A percentile compares a stretch with the other conserved stretches of the same genome.
Evolutionary conservation across 345 rosid species (phyloP).

Genomic region (Hibiscus mutabilis): DNA sequence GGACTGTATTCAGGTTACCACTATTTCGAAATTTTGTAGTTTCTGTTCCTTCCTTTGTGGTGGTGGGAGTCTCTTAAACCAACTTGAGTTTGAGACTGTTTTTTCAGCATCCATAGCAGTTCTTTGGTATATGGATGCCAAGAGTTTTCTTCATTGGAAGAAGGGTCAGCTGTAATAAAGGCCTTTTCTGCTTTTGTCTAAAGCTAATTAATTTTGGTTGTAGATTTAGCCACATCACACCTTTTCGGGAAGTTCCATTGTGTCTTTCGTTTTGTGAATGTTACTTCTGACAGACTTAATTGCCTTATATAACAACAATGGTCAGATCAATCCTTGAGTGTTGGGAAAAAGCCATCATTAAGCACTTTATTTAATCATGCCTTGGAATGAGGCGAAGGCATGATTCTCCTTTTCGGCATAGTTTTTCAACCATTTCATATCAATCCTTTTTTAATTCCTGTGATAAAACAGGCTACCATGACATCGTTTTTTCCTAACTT

Average conservation of each 20-base stretch:
- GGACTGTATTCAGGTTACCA: not conserved
- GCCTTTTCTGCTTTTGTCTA: not conserved
- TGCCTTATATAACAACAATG: not conserved
- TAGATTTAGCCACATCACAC: not conserved
- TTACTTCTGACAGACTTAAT: not conserved
- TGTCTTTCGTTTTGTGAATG: not conserved
- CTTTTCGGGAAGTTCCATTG: not conserved
- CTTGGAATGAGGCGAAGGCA: not conserved
- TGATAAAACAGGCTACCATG: not conserved
- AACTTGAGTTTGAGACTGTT: not conserved
- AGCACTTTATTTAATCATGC: not conserved
- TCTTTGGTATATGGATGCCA: not conserved
- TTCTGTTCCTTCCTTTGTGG: not conserved
- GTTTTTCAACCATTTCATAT: not conserved
- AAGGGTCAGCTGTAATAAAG: not conserved
- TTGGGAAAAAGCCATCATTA: not conserved
- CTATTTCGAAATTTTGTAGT: not conserved
- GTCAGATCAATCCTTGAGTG: not conserved
- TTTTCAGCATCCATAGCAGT: not conserved
- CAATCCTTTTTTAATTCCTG: not conserved
- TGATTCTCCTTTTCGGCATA: not conserved
- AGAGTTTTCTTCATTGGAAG: not conserved
- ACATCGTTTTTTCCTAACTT: not conserved
- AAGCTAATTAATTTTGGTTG: not conserved
- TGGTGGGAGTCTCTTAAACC: not conserved